Evolutionary conservation across 768 basidiomycete species (phyloP).

Genomic region (Paxillus rubicundulus): DNA sequence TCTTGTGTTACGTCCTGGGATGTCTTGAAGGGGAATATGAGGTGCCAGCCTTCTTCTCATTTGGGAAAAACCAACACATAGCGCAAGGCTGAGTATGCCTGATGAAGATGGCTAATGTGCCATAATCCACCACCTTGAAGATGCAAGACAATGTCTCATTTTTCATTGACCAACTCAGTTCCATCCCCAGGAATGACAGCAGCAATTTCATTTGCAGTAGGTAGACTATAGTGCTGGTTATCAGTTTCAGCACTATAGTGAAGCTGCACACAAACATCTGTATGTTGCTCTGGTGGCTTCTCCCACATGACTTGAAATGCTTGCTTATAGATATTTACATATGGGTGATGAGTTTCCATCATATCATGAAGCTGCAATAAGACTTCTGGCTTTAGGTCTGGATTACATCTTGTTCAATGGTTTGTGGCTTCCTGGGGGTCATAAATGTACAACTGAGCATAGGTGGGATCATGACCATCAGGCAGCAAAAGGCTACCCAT

Average conservation of each 20-base stretch:
- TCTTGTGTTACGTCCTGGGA: too few relatives aligned
- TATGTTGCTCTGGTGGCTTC: too few relatives aligned
- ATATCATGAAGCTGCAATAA: too few relatives aligned
- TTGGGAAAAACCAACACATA: constrained; percentile 45
- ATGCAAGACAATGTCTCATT: constrained; percentile 36
- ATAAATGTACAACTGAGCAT: too few relatives aligned
- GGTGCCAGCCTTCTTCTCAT: constrained; percentile 40
- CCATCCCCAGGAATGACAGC: constrained; percentile 39
- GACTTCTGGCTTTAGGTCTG: constrained; percentile 12
- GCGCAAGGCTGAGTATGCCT: constrained; percentile 37
- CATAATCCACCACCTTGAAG: constrained; percentile 26
- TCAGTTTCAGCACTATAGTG: constrained; percentile 20
- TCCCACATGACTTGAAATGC: too few relatives aligned
- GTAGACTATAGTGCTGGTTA: constrained; percentile 41
- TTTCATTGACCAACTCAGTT: constrained; percentile 1
- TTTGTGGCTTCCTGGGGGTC: too few relatives aligned
- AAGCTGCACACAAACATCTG: constrained; percentile 9
- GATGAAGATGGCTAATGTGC: too few relatives aligned
- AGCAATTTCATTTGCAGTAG: too few relatives aligned
- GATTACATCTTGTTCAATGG: constrained; percentile 21
- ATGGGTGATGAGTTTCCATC: too few relatives aligned
- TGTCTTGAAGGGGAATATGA: constrained; percentile 15
- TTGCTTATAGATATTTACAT: too few relatives aligned
- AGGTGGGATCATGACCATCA: too few relatives aligned
- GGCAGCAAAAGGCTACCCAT: too few relatives aligned